Evolutionary conservation across 164 flowering plant genomes (phyloP).

Genomic region (grape (Vitis vinifera)): ASM3070453v1 NC_081815.1:2666501-2667000

Average conservation of each 20-base stretch:
- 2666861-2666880: constrained; percentile 98
- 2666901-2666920: constrained; percentile 95
- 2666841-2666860: constrained; percentile 77
- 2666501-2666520: not conserved
- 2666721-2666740: not conserved
- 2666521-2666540: not conserved
- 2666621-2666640: constrained; percentile 99
- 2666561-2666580: constrained; percentile 35
- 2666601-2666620: constrained; percentile 99
- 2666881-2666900: constrained; percentile 98
- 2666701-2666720: not conserved
- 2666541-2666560: not conserved
- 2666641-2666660: constrained; percentile 81
- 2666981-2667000: not conserved
- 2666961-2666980: constrained; percentile 3
- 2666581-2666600: constrained; percentile 99
- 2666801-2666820: not conserved
- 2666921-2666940: constrained; percentile 99
- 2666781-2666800: not conserved
- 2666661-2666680: not conserved
- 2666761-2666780: not conserved
- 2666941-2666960: constrained; percentile 79
- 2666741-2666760: not conserved
- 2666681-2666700: not conserved
- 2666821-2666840: constrained; percentile 12